Percentiles rank a stretch among this genome's conserved stretches.
phyloP scores from a whole-genome alignment of 2,329 filamentous ascomycete genomes.

The Cercospora janseana region DNA sequence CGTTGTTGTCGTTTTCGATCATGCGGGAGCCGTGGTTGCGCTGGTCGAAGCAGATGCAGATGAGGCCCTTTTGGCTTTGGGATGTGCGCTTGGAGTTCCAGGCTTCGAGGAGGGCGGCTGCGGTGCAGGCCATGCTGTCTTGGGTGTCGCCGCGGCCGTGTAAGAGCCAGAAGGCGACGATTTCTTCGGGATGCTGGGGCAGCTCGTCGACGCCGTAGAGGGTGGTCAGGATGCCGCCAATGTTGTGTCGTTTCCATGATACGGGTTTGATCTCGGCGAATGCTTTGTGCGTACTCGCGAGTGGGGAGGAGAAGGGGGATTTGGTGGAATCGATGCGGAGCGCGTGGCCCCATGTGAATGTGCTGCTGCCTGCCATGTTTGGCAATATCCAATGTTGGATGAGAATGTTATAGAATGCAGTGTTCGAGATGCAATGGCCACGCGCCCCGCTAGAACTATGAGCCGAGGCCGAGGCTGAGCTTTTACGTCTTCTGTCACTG shows the following conservation, averaged over 20 bases:
- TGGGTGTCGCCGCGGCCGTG: slow-evolving; percentile 73
- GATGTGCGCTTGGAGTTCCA: slow-evolving; percentile 56
- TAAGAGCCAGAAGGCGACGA: slow-evolving; percentile 87
- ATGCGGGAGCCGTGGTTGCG: slow-evolving; percentile 81
- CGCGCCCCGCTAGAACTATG: slow-evolving; percentile 1
- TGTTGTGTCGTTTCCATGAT: slow-evolving; percentile 65
- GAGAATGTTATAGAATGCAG: not conserved
- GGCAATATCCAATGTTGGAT: not conserved
- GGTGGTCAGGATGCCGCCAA: slow-evolving; percentile 75
- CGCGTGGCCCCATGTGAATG: slow-evolving; percentile 36
- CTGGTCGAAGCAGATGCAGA: slow-evolving; percentile 86
- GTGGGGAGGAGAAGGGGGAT: slow-evolving; percentile 36
- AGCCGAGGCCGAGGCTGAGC: not conserved
- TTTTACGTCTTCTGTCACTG: not conserved
- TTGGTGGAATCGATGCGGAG: slow-evolving; percentile 34
- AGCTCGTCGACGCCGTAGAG: slow-evolving; percentile 80
- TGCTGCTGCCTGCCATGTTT: slow-evolving; percentile 33
- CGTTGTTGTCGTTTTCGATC: slow-evolving; percentile 67
- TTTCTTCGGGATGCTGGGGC: slow-evolving; percentile 46
- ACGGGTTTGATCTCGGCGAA: slow-evolving; percentile 43
- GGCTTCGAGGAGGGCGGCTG: slow-evolving; percentile 63
- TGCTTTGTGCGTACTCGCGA: slow-evolving; percentile 34
- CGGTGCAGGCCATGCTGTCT: slow-evolving; percentile 72
- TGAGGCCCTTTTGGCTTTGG: slow-evolving; percentile 56
- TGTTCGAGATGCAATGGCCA: not conserved